Conservation (phyloP, 2,329 filamentous ascomycete genomes). For the Trichophyton benhamiae region DNA sequence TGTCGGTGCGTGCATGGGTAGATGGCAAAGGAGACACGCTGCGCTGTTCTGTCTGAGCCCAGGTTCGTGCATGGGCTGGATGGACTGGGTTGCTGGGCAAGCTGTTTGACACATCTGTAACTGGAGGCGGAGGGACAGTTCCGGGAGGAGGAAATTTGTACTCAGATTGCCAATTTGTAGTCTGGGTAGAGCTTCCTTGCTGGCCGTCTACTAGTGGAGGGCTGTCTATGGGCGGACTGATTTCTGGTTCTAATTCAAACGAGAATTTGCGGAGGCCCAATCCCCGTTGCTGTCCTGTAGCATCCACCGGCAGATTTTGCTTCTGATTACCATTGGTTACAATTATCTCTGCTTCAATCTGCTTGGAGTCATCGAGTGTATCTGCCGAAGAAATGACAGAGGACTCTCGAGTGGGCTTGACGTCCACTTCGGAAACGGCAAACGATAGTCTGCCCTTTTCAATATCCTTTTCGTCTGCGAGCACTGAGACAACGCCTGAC, state of each 20-base stretch:
- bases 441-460: background rate
- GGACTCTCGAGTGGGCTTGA: background rate
- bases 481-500: background rate
- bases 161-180: background rate
- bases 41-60: background rate
- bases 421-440: background rate
- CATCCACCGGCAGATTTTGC: background rate
- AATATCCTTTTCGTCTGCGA: slow-evolving; percentile 1
- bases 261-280: background rate
- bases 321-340: background rate
- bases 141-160: background rate
- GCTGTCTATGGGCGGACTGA: background rate
- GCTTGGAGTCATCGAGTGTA: background rate
- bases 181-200: background rate
- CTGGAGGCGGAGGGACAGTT: background rate
- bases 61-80: background rate
- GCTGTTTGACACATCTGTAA: background rate
- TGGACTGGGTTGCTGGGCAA: background rate
- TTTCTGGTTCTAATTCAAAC: background rate
- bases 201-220: background rate
- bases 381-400: background rate
- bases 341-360: background rate
- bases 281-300: background rate
- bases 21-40: background rate
- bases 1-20: background rate